phyloP scores from a whole-genome alignment of 805 yeast genomes.

The Komagataella pseudopastoris region DNA sequence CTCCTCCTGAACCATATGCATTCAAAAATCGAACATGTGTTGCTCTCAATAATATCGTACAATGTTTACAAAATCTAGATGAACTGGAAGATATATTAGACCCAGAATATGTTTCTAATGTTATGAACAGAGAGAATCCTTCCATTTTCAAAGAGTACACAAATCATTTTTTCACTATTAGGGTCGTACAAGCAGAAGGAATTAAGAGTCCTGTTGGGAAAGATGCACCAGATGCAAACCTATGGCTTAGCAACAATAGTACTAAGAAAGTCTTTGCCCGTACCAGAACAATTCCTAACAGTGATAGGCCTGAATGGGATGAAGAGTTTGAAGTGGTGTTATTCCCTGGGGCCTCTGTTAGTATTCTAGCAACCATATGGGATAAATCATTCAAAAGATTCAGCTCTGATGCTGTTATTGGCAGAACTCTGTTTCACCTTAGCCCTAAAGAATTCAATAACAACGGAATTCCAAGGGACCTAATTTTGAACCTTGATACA shows the following conservation, averaged over 20 bases:
- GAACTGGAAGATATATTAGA: slow-evolving; percentile 42
- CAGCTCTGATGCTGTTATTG: slow-evolving; percentile 49
- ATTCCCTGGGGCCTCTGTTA: neutral
- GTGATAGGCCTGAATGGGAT: slow-evolving; percentile 71
- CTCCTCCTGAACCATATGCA: slow-evolving; percentile 37
- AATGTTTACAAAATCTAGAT: slow-evolving; percentile 31
- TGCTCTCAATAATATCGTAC: slow-evolving; percentile 57
- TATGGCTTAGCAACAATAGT: neutral
- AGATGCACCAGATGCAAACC: neutral
- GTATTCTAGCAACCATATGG: slow-evolving; percentile 26
- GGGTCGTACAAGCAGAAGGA: neutral
- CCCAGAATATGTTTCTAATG: slow-evolving; percentile 38
- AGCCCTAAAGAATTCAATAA: slow-evolving; percentile 52
- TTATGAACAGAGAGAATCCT: slow-evolving; percentile 17
- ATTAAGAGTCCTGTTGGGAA: neutral
- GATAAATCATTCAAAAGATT: slow-evolving; percentile 32
- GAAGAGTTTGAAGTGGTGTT: slow-evolving; percentile 31
- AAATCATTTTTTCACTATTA: slow-evolving; percentile 1
- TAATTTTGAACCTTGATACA: slow-evolving; percentile 44
- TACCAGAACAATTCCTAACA: slow-evolving; percentile 50
- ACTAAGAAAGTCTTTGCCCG: slow-evolving; percentile 14
- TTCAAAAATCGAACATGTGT: slow-evolving; percentile 55
- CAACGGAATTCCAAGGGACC: slow-evolving; percentile 55
- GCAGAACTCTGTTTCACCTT: slow-evolving; percentile 44
- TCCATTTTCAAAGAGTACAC: slow-evolving; percentile 5